Base-by-base conservation (phyloP, 345 rosid genomes). In the Ailanthus altissimus region DNA sequence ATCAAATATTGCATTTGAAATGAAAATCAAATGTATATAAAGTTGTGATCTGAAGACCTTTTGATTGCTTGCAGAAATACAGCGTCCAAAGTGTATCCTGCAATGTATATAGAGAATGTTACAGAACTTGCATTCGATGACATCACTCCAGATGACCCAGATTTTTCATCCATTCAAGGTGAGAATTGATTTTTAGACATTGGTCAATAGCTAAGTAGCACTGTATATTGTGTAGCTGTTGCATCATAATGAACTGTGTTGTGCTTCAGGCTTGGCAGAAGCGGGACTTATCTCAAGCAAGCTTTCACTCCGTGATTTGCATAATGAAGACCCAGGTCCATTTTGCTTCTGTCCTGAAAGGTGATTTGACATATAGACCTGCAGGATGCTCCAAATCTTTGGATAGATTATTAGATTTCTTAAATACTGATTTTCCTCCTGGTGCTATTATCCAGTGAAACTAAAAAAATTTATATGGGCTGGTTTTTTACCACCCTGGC, bases 91-190 rank as follows among this genome's bases (percentile, higher is more conserved):
- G 92, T 95, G 49, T 93, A 92, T 88, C 98, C 97, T 59, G 99
- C 98, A 21, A 96, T 92, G 98, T 93, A 90, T 78, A 89, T 96
- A 62, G 98, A 93, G 84, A 87, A 93, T 78, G 90, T 91, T 64
- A 91, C 97, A 53, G 93, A 96, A 82, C 94, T 92, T 82, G 97
- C 98, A 50, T 96, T 90, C 85, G 97, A 96, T 70, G 99, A 96
- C 75, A 83, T 93, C 77, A 85, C 86, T 15, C 91, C 94, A 36
- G 88, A 92, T 63, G 97, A 96, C 79, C 94, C 97, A 77, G 99
- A 93, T 83, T 96, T 96, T 80, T 78, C 94, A 68, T 92, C 85
- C 78, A 96, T 96, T 85, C 99, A 96, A 96, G 99, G 99, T 91
- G 73, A 85, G 80, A 63, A 43, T n/a, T 59, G 10, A 21, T 53